A percentile compares a stretch with the other conserved stretches of the same genome.
Evolutionary conservation across 2,329 filamentous ascomycete genomes (phyloP).

Genomic region (Colletotrichum sp.): DNA sequence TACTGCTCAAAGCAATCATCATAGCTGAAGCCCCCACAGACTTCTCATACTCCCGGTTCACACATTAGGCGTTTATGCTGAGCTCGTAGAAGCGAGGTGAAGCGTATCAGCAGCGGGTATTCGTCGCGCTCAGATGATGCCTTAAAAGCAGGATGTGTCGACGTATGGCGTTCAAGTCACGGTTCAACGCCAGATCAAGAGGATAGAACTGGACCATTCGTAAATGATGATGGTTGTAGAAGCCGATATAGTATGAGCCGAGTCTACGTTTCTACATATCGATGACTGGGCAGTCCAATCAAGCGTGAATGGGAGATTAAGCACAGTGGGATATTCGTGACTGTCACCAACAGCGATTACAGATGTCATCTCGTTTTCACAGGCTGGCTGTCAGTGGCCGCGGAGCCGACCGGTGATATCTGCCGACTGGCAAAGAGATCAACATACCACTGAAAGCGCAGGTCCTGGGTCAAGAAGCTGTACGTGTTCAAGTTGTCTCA

Average conservation of each 20-base stretch:
- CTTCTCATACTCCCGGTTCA: background rate
- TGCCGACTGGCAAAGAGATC: background rate
- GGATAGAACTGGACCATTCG: background rate
- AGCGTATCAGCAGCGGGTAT: background rate
- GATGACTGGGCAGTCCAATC: background rate
- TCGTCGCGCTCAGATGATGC: background rate
- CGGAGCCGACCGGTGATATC: background rate
- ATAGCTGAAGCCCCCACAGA: background rate
- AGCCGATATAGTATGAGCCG: background rate
- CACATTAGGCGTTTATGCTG: background rate
- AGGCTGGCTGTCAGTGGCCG: background rate
- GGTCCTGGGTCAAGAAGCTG: background rate
- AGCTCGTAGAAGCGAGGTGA: background rate
- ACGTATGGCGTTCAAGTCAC: fast-evolving
- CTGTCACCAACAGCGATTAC: background rate
- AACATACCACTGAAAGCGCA: background rate
- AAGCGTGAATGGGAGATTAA: background rate
- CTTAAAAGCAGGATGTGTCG: background rate
- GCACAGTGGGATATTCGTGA: background rate
- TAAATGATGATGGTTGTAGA: background rate
- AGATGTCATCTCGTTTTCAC: background rate
- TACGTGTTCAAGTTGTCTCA: background rate
- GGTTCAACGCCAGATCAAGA: background rate
- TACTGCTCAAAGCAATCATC: background rate
- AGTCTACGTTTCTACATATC: background rate